These are phyloP conservation scores for Coemansia sp. DNA, from an alignment of 192 early-diverging fungal genomes.

Conservation along the genomic window DNA sequence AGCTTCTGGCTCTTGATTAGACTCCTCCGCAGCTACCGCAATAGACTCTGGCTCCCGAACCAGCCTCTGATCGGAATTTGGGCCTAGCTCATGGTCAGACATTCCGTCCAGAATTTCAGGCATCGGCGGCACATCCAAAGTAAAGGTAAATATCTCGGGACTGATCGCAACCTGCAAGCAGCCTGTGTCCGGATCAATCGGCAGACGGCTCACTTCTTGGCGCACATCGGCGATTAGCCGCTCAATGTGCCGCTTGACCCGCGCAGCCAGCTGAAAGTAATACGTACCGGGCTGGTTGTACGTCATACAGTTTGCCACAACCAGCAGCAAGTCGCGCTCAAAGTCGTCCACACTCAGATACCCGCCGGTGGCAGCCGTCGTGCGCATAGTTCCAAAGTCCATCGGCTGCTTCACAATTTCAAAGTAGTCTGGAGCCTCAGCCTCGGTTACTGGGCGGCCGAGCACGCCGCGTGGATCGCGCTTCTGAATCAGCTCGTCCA, in stretches of 20 bases:
- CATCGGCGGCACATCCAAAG: conserved; percentile 7
- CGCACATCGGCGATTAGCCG: conserved; percentile 24
- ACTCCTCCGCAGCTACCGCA: not conserved
- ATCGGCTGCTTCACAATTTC: conserved; percentile 71
- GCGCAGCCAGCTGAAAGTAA: conserved; percentile 41
- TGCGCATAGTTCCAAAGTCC: conserved; percentile 69
- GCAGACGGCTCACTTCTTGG: conserved; percentile 7
- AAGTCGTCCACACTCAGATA: conserved; percentile 65
- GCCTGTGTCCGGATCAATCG: conserved; percentile 40
- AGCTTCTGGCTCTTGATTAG: no score
- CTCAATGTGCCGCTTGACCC: conserved; percentile 31
- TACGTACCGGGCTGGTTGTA: conserved; percentile 55
- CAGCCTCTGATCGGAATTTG: not conserved
- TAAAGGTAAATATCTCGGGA: conserved; percentile 31
- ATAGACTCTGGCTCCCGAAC: not conserved
- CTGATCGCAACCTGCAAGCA: conserved; percentile 24
- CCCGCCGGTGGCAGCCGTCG: conserved; percentile 57
- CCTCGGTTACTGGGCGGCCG: conserved; percentile 64
- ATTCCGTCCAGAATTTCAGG: conserved; percentile 1
- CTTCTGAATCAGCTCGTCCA: conserved; percentile 66
- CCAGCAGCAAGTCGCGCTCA: conserved; percentile 49
- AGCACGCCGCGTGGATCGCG: conserved; percentile 75
- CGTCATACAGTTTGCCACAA: conserved; percentile 42
- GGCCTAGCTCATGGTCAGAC: not conserved
- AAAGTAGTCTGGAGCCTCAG: conserved; percentile 76